Conservation (phyloP, 176 grass and related monocot genomes). For the Microstegium vimineum region DNA sequence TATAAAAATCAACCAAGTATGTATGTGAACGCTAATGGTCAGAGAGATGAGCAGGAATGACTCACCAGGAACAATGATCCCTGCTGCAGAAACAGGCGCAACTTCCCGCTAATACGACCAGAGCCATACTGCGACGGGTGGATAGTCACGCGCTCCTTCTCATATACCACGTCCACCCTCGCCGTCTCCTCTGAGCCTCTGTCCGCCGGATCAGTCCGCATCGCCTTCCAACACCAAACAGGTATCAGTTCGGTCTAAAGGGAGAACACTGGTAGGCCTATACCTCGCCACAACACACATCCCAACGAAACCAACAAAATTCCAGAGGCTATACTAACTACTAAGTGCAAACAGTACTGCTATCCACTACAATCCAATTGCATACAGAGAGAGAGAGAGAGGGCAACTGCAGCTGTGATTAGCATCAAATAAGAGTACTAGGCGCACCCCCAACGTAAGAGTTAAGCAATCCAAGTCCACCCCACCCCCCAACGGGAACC, state of each 20-base stretch:
- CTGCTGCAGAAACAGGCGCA: slow-evolving; percentile 69
- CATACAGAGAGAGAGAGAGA: neutral
- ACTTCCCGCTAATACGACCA: slow-evolving; percentile 69
- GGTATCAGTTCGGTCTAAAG: slow-evolving; percentile 13
- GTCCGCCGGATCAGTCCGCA: slow-evolving; percentile 51
- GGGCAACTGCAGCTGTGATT: neutral
- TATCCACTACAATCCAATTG: neutral
- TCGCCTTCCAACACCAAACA: slow-evolving; percentile 44
- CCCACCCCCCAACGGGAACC: neutral
- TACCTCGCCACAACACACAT: neutral
- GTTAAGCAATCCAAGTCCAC: neutral
- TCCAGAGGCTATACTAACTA: neutral
- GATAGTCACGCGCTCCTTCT: slow-evolving; percentile 90
- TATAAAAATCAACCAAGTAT: neutral
- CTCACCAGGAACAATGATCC: slow-evolving; percentile 84
- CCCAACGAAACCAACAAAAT: slow-evolving; percentile 5
- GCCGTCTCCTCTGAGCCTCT: slow-evolving; percentile 34
- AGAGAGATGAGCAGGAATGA: neutral
- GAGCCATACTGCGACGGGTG: slow-evolving; percentile 77
- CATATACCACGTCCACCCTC: slow-evolving; percentile 66
- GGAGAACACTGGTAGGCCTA: neutral
- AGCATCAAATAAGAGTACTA: neutral
- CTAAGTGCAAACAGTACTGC: neutral
- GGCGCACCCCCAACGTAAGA: neutral
- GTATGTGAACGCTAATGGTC: neutral